Conservation (phyloP, 2,329 filamentous ascomycete species). For the Penicillium sp. region DNA sequence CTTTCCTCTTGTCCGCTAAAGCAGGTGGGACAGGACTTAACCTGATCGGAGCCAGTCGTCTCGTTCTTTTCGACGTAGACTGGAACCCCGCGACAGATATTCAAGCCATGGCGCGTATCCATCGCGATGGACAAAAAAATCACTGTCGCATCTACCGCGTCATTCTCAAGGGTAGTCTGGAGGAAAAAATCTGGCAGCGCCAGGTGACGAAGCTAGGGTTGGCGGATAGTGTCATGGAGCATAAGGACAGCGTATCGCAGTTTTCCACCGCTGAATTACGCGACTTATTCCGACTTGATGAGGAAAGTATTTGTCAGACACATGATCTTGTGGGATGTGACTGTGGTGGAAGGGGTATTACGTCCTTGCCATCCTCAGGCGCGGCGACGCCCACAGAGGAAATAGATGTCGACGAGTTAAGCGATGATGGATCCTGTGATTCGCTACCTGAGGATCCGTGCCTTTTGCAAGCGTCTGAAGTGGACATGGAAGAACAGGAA, state of each 20-base stretch:
- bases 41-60: constrained; percentile 66
- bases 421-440: constrained; percentile 23
- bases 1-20: constrained; percentile 71
- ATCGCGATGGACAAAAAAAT: constrained; percentile 68
- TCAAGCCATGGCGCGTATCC: constrained; percentile 72
- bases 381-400: constrained; percentile 12
- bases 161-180: constrained; percentile 65
- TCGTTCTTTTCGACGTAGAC: constrained; percentile 70
- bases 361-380: constrained; percentile 5
- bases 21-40: constrained; percentile 69
- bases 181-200: constrained; percentile 73
- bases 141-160: constrained; percentile 69
- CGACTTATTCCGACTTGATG: constrained; percentile 66
- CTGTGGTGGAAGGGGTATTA: constrained; percentile 56
- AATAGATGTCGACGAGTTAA: constrained; percentile 11
- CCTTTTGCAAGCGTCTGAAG: constrained; percentile 41
- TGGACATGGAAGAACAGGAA: constrained; percentile 39
- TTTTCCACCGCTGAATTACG: constrained; percentile 66
- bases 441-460: constrained; percentile 31
- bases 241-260: constrained; percentile 57
- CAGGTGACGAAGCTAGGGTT: constrained; percentile 70
- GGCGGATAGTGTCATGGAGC: constrained; percentile 69
- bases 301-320: constrained; percentile 61
- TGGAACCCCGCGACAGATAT: constrained; percentile 74
- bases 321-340: constrained; percentile 65